Base-by-base conservation (phyloP, 345 rosid species). In the Salix koriyanagi region DNA sequence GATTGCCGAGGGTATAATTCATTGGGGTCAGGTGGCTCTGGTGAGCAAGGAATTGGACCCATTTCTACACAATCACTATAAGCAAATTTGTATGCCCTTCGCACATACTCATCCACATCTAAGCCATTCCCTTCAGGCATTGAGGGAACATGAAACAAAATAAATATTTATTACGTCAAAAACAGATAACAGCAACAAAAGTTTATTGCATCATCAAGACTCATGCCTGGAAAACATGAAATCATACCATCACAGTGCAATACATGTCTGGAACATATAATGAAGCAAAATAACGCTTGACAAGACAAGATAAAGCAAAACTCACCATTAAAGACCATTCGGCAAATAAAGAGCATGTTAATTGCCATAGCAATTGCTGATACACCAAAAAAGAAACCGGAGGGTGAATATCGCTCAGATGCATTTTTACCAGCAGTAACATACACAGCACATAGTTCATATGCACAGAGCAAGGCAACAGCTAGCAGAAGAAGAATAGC, bases 361-460 rank as follows among this genome's bases (percentile, higher is more conserved):
- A 91, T 88, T 65, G 99, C 99, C 87, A 96, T 84, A 67, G 98
- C 94, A 73, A 94, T 94, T 70, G 99, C 99, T 16, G 99, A 94
- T 68, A 96, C 97, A 75, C 99, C 99, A 73, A 96, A 96, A 84
- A 96, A 94, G 90, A 96, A 94, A 76, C 99, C 99, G 70, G 98
- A 96, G 56, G 97, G 94, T 70, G 99, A 96, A 87, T 94, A 96
- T 52, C 87, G 90, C 86, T 90, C 91, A 23, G 99, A 92, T 73
- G 98, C 97, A 83, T 84, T 86, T 19, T 86, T 87, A 76, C 98
- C 91, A 79, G 97, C 94, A 36, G 97, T 94, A 67, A 96, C 97
- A 85, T 96, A 96, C 67, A 96, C 97, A 81, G 98, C 99, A 84
- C 97, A 93, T 52, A 96, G 91, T 83, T 96, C 99, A 82, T 96